Base-by-base conservation (phyloP, 139 green algal species). In the Tetratostichococcus sp. region DNA sequence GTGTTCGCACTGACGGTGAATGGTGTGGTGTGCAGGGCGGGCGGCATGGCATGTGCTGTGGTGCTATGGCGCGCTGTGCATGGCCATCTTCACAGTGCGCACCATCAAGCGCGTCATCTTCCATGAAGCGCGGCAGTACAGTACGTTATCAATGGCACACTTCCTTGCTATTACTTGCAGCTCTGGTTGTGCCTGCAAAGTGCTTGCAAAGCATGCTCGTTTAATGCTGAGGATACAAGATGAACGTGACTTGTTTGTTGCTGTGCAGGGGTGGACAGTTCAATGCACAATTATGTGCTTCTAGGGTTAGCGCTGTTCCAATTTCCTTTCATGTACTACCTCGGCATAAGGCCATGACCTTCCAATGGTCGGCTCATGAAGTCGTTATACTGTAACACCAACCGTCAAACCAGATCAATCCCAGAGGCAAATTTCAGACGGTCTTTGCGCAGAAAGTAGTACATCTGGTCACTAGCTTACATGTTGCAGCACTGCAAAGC, bases 21-120 rank as follows among this genome's bases (percentile, higher is more conserved):
- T 50, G 39, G 8, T 50, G 39, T 50, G 39, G 39, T 30, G 1
- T 74, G 71, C 77, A 85, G 90, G 88, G 16, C 74, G 77, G 6
- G 87, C 81, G 70, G 82, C 76, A 0, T 97, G 92, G 74, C 89
- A 91, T 25, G 77, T 35, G 0, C 67, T 82, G 11, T 92, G 91
- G 83, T 67, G 84, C 19, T 98, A 97, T 80, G 85, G 88, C 42
- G 87, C 81, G 65, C 43, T 95, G 2, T 92, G 82, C 78, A 91
- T 89, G 77, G 92, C 86, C 1, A 73, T 97, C 0, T 98, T 98
- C 83, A 80, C 98, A 34, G 93, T 98, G 32, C 87, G 93, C 30
- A 97, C 92, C 22, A 88, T 98, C 84, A 98, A 98, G 81, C 83
- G 94, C 1, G 81, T 96, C 35, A 85, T 98, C 34, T 94, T 97